Evolutionary conservation across 2,329 filamentous ascomycete genomes (phyloP), one percentile per base, ranked within the genome.

Genomic region (Didymella arachidicola): DNA sequence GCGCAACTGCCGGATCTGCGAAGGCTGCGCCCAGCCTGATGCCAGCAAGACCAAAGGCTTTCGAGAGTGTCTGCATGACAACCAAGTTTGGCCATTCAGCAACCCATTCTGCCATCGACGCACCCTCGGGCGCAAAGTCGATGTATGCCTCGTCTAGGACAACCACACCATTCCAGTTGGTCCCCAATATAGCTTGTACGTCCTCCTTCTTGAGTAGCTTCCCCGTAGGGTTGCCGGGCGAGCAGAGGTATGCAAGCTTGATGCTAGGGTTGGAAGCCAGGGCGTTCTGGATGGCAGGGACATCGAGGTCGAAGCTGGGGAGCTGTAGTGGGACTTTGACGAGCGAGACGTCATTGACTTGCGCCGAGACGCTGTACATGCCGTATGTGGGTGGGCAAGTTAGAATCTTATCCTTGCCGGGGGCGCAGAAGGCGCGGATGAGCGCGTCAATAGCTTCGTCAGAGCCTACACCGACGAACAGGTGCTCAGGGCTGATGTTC

Each of bases 11-110:
- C 0, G 87, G 83, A 10, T 87, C 86, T 5, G 91, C 86, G 74
- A 97, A 99, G 0, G 92, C 92, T 7, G 88, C 91, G 45, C 95
- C 95, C 1, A 99, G 84, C 16, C 95, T 85, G 73, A 99, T 97
- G 49, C 94, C 95, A 4, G 95, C 95, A 72, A 99, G 86, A 27
- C 95, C 95, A 73, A 99, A 99, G 0, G 93, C 95, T 78, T 99
- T 99, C 71, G 91, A 96, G n/a, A 98, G 84, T 1, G 95, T 99
- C 82, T 99, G 95, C 91, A 98, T 92, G 57, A 99, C 93, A 18
- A 97, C 93, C 26, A 99, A 83, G 77, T 99, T 99, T 49, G 94
- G 93, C 87, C 91, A 96, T 72, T 97, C 93, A 34, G 86, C 83
- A 1, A 96, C 93, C 89, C 92, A 96, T 78, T 96, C 91, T 26